Percentiles rank a stretch among this genome's conserved stretches.
phyloP scores from a whole-genome alignment of 2,329 filamentous ascomycete genomes.

The Colletotrichum sp. region DNA sequence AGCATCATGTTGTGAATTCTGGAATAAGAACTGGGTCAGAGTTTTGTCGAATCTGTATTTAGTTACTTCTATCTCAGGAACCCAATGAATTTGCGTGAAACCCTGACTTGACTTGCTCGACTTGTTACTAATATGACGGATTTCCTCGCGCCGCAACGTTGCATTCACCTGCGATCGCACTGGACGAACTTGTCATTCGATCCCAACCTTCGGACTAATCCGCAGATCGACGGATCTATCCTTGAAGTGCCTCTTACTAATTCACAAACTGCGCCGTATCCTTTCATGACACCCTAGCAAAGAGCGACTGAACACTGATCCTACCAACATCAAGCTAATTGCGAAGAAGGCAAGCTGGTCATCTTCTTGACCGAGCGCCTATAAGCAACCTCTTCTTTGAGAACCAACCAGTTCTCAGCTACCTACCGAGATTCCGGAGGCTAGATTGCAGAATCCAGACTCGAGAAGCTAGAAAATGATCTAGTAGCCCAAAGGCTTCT shows the following conservation, averaged over 20 bases:
- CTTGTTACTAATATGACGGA: neutral
- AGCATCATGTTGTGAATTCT: neutral
- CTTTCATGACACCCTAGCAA: too few species aligned
- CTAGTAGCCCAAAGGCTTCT: neutral
- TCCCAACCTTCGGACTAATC: neutral
- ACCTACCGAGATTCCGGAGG: neutral
- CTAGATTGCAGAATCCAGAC: neutral
- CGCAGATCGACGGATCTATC: neutral
- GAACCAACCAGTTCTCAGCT: neutral
- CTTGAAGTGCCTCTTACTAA: accelerated
- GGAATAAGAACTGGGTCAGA: neutral
- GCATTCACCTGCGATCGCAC: neutral
- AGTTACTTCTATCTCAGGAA: neutral
- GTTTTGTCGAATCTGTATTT: neutral
- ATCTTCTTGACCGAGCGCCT: too few species aligned
- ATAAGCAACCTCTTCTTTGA: neutral
- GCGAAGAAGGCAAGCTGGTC: too few species aligned
- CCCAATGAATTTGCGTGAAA: neutral
- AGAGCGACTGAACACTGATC: too few species aligned
- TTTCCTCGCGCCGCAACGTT: neutral
- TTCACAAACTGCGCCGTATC: neutral
- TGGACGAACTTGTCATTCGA: neutral
- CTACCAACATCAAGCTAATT: too few species aligned
- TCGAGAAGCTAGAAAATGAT: neutral
- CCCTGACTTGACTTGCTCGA: neutral